Conservation (phyloP, 1,284 basidiomycete genomes). For the Cutaneotrichosporon sp. region DNA sequence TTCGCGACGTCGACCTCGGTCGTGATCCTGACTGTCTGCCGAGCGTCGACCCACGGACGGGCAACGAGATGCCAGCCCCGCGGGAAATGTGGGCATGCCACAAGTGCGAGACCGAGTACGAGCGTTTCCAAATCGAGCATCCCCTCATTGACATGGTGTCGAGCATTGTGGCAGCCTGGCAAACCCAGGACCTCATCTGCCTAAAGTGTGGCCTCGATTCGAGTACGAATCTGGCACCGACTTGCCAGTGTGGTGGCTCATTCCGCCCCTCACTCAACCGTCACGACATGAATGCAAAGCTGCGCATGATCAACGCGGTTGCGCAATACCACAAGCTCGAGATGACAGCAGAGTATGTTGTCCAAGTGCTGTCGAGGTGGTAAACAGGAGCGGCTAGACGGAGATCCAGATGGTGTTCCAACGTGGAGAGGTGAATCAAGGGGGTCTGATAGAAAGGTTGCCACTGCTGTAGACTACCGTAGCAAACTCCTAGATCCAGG, state of each 20-base stretch:
- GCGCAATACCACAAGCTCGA: slow-evolving; percentile 45
- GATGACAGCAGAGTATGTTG: slow-evolving; percentile 43
- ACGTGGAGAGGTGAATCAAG: no score
- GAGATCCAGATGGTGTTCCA: no score
- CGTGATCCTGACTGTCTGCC: slow-evolving; percentile 83
- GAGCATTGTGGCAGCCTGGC: slow-evolving; percentile 66
- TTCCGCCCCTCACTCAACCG: slow-evolving; percentile 68
- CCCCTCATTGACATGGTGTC: slow-evolving; percentile 73
- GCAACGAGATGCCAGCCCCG: slow-evolving; percentile 45
- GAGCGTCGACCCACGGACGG: slow-evolving; percentile 31
- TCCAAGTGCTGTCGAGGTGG: slow-evolving; percentile 36
- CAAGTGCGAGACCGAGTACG: slow-evolving; percentile 79
- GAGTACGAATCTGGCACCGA: slow-evolving; percentile 75
- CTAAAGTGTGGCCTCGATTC: slow-evolving; percentile 82
- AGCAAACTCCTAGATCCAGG: no score
- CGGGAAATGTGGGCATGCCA: slow-evolving; percentile 48
- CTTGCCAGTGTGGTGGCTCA: slow-evolving; percentile 82
- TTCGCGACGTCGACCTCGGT: slow-evolving; percentile 91
- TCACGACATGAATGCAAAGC: slow-evolving; percentile 61
- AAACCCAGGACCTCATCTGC: slow-evolving; percentile 80
- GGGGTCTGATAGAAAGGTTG: no score
- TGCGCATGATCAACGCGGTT: slow-evolving; percentile 67
- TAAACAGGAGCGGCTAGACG: slow-evolving; percentile 9
- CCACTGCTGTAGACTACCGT: no score
- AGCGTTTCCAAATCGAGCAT: slow-evolving; percentile 77